Conservation (phyloP, 768 basidiomycete species). For the Clitopilus hobsonii region DNA sequence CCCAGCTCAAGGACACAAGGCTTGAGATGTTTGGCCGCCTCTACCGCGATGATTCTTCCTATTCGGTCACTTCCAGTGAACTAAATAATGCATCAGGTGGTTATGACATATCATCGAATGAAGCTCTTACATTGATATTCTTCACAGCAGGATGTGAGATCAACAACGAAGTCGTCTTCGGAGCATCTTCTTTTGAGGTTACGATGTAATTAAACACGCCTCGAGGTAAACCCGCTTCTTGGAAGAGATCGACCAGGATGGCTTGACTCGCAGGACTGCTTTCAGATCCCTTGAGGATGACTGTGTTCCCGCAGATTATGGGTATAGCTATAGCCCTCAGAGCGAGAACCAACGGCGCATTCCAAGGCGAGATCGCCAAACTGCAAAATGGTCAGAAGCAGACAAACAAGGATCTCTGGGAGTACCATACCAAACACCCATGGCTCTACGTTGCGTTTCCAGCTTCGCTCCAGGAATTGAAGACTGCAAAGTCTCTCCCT, state of each 20-base stretch:
- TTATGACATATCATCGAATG: not conserved
- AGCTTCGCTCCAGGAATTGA: conserved; percentile 38
- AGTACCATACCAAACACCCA: conserved; percentile 45
- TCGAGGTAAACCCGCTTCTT: conserved; percentile 56
- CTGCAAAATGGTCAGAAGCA: conserved; percentile 22
- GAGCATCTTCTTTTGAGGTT: conserved; percentile 37
- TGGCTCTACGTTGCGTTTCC: conserved; percentile 39
- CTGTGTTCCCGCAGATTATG: conserved; percentile 52
- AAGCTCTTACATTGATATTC: conserved; percentile 42
- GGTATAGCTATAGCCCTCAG: conserved; percentile 41
- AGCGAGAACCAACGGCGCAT: conserved; percentile 41
- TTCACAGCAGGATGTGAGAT: conserved; percentile 51
- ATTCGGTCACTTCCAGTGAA: conserved; percentile 56
- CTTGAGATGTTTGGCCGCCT: conserved; percentile 53
- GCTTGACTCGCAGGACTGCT: conserved; percentile 42
- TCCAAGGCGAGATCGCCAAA: conserved; percentile 54
- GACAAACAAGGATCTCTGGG: not conserved
- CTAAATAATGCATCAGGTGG: conserved; percentile 16
- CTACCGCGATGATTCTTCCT: conserved; percentile 45
- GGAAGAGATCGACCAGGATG: conserved; percentile 40
- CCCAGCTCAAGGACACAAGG: conserved; percentile 54
- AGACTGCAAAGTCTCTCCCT: conserved; percentile 41
- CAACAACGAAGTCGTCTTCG: conserved; percentile 41
- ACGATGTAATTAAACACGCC: conserved; percentile 57
- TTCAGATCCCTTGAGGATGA: conserved; percentile 50